Evolutionary conservation across 768 basidiomycete genomes (phyloP).

Genomic region (Pseudohyphozyma bogoriensis): DNA sequence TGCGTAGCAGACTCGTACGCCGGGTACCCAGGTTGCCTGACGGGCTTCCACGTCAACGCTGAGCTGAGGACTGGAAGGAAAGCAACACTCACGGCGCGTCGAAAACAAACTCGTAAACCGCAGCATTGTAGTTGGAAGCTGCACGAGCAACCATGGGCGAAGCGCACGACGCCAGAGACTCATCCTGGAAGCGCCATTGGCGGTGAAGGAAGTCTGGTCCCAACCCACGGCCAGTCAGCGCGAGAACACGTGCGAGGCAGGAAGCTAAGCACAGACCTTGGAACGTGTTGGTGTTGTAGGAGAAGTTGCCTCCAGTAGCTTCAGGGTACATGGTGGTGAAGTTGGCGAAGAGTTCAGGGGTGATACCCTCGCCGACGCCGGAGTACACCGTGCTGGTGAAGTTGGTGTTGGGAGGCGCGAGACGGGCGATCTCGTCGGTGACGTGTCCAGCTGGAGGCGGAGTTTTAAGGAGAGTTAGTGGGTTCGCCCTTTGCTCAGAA

Average conservation of each 20-base stretch:
- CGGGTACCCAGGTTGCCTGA: neutral
- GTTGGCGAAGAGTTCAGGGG: neutral
- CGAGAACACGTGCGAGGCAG: neutral
- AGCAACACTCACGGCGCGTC: neutral
- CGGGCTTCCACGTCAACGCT: neutral
- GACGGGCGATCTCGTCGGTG: slow-evolving; percentile 3
- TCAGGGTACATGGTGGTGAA: slow-evolving; percentile 5
- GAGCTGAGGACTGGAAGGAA: neutral
- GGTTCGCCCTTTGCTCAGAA: neutral
- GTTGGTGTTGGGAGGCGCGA: slow-evolving; percentile 1
- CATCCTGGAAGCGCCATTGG: neutral
- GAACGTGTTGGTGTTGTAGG: slow-evolving; percentile 6
- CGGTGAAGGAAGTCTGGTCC: neutral
- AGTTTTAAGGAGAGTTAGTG: neutral
- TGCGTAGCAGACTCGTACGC: neutral
- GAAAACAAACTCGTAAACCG: neutral
- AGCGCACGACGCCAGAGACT: neutral
- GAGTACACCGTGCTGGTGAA: neutral
- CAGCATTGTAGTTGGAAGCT: rapidly evolving
- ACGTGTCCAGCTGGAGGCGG: neutral
- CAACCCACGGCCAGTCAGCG: neutral
- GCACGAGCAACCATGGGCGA: neutral
- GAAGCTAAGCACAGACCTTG: too few relatives aligned
- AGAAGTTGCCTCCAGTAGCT: slow-evolving; percentile 1
- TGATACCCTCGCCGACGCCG: neutral